These are phyloP conservation scores for Arachnomyces sp. DNA, from an alignment of 2,329 filamentous ascomycete genomes.

Conservation along the genomic window DNA sequence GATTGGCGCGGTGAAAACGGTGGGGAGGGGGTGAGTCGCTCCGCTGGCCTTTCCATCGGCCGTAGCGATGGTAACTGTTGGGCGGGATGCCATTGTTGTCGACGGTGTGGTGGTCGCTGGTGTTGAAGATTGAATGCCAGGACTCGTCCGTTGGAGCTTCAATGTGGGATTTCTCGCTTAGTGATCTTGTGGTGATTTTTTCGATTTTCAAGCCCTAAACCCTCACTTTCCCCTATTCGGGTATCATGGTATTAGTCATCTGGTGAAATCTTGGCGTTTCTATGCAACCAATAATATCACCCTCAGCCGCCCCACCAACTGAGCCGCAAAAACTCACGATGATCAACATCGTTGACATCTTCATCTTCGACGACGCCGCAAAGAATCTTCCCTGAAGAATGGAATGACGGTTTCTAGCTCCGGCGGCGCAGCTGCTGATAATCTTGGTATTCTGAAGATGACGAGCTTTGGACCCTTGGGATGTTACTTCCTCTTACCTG, in stretches of 20 bases:
- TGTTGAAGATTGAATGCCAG: constrained; percentile 14
- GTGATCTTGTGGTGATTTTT: constrained; percentile 18
- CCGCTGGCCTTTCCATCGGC: constrained; percentile 90
- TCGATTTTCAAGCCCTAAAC: constrained; percentile 28
- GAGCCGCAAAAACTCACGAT: too few species aligned
- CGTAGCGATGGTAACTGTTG: constrained; percentile 94
- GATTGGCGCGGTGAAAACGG: constrained; percentile 96
- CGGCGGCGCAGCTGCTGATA: too few species aligned
- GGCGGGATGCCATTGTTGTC: constrained; percentile 80
- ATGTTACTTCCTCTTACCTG: too few species aligned
- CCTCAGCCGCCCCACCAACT: background rate
- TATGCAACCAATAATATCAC: too few species aligned
- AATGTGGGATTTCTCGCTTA: constrained; percentile 40
- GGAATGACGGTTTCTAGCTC: too few species aligned
- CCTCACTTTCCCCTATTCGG: constrained; percentile 20
- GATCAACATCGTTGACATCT: too few species aligned
- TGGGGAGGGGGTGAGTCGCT: constrained; percentile 82
- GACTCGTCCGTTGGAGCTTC: constrained; percentile 21
- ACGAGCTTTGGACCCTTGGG: too few species aligned
- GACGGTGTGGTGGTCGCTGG: constrained; percentile 31
- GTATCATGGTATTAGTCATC: constrained; percentile 1
- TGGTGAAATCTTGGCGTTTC: too few species aligned
- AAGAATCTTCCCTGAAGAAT: too few species aligned
- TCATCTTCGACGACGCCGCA: too few species aligned
- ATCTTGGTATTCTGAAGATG: too few species aligned